Evolutionary conservation across 768 basidiomycete species (phyloP).

Genomic region (Pisolithus marmoratus): DNA sequence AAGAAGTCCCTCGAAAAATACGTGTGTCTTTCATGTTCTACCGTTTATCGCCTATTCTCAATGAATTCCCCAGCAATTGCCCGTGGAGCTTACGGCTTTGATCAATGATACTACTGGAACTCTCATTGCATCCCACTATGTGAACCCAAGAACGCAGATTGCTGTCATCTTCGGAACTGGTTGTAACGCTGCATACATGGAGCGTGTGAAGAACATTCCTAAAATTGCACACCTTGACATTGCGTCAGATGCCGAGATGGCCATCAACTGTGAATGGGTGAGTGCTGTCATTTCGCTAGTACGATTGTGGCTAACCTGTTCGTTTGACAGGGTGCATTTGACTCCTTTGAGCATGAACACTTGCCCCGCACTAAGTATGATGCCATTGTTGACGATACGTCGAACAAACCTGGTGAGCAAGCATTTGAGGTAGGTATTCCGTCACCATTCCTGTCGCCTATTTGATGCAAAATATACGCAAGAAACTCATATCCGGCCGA

Average conservation of each 20-base stretch:
- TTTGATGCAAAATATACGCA: not conserved
- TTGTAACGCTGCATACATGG: conserved; percentile 98
- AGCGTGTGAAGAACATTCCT: conserved; percentile 75
- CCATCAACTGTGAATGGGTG: conserved; percentile 96
- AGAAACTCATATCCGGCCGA: conserved; percentile 95
- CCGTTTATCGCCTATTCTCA: not conserved
- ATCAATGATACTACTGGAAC: conserved; percentile 99
- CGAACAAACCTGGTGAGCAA: conserved; percentile 96
- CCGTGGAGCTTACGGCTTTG: conserved; percentile 74
- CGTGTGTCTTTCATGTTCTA: conserved; percentile 38
- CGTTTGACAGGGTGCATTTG: conserved; percentile 79
- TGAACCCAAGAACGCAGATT: conserved; percentile 85
- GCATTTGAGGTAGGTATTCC: conserved; percentile 68
- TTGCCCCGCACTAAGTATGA: conserved; percentile 96
- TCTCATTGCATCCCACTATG: conserved; percentile 94
- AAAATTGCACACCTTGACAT: conserved; percentile 79
- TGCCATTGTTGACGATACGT: conserved; percentile 81
- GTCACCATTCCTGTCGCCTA: not conserved
- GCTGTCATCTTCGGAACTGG: conserved; percentile 98
- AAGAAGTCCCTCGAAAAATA: conserved; percentile 69
- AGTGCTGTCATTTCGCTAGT: conserved; percentile 11
- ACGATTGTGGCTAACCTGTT: not conserved
- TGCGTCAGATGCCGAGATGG: conserved; percentile 66
- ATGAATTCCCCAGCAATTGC: conserved; percentile 57
- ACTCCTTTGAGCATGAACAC: conserved; percentile 91